Percentiles rank a stretch among this genome's conserved stretches.
Conservation (phyloP, 805 yeast genomes). For the Barnettozyma siamensis region DNA sequence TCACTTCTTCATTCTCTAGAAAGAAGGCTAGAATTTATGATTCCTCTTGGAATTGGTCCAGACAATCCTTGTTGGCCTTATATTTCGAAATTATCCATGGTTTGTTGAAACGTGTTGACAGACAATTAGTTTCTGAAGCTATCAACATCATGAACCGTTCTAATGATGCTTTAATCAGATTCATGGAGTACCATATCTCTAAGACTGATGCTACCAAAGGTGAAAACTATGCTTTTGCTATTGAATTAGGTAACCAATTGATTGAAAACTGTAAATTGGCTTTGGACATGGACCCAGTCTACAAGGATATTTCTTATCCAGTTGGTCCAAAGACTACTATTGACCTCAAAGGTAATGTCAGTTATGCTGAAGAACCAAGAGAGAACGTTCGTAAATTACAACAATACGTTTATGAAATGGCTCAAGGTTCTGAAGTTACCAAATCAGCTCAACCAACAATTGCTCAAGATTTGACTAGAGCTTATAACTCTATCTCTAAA, state of each 20-base stretch:
- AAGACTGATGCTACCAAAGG: conserved; percentile 74
- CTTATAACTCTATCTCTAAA: conserved; percentile 74
- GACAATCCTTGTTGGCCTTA: conserved; percentile 92
- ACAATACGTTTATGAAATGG: conserved; percentile 94
- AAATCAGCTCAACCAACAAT: conserved; percentile 65
- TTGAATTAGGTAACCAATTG: conserved; percentile 84
- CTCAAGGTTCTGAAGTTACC: conserved; percentile 86
- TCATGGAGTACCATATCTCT: conserved; percentile 80
- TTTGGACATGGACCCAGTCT: conserved; percentile 74
- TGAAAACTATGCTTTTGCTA: conserved; percentile 87
- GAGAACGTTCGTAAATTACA: conserved; percentile 90
- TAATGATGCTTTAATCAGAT: conserved; percentile 85
- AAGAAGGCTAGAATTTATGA: conserved; percentile 94
- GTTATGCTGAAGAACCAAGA: conserved; percentile 79
- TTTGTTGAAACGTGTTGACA: conserved; percentile 79
- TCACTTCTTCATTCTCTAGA: conserved; percentile 82
- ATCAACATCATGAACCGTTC: conserved; percentile 97
- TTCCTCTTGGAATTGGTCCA: conserved; percentile 99
- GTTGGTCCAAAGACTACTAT: conserved; percentile 91
- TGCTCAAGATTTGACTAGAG: conserved; percentile 77
- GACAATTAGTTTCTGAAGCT: conserved; percentile 95
- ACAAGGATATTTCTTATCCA: conserved; percentile 90
- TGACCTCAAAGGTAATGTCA: conserved; percentile 82
- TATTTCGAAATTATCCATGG: conserved; percentile 96
- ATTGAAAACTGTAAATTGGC: conserved; percentile 94